Evolutionary conservation across 2,329 filamentous ascomycete species (phyloP), one percentile per base, ranked within the genome.

Genomic region (Fusarium sp.): DNA sequence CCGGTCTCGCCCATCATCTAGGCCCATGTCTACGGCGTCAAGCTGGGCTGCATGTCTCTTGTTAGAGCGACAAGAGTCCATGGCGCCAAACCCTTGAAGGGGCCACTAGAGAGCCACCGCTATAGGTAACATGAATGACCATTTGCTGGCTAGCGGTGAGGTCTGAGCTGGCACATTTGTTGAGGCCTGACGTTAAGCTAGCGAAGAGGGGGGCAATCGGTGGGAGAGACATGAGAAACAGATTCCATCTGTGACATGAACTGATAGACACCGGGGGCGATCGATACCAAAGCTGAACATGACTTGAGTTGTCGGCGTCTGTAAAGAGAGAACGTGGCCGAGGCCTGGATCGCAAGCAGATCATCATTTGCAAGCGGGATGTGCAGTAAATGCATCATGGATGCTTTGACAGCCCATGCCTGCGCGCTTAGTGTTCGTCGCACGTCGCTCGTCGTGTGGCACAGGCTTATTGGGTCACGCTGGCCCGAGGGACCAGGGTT

Each of bases 401-500:
- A 50, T 57, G 43, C 43, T 57, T 23, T 57, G 51, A 57, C 54
- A 59, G 43, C 54, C 63, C 46, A 62, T 62, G 61, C 48, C 27
- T 50, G 65, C 51, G 50, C 46, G 60, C 50, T 68, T 70, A 73
- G 66, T 66, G 68, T 66, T 57, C 48, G 47, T 63, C 56, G 62
- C 65, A 55, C 52, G 53, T 59, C 53, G 52, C 41, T 48, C 39
- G 66, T 36, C 62, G 68, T 75, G 73, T 75, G 73, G 73, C 73
- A 73, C 61, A 55, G 73, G 73, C 72, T 75, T 65, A 75, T 75
- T 75, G 73, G 73, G 66, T 73, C 63, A 65, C 62, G 58, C 55
- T 59, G 60, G 65, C 44, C 62, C 55, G 41, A 48, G 34, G 41
- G 61, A 59, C 64, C 58, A 58, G 70, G 72, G 71, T 61, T 61